Evolutionary conservation across 2,329 filamentous ascomycete genomes (phyloP).

Genomic region (Aspergillus ruber): DNA sequence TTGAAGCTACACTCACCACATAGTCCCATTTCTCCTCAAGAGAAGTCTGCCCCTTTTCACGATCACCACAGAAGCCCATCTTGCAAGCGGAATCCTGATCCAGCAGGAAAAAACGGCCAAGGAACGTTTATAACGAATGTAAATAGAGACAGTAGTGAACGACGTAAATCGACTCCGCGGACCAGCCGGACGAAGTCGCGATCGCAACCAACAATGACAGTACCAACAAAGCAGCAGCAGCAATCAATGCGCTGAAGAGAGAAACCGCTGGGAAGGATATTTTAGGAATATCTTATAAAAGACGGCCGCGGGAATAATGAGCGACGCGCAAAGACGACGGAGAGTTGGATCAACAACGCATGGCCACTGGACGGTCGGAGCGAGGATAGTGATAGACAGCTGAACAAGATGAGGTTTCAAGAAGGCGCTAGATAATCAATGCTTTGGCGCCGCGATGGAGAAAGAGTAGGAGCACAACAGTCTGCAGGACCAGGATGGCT

Average conservation of each 20-base stretch:
- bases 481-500: too few species aligned
- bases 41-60: constrained; percentile 58
- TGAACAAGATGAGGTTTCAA: background rate
- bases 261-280: background rate
- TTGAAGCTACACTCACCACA: constrained; percentile 54
- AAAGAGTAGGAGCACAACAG: too few species aligned
- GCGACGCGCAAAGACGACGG: background rate
- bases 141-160: constrained; percentile 3
- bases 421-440: too few species aligned
- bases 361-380: background rate
- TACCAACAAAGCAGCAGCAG: background rate
- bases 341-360: background rate
- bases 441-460: too few species aligned
- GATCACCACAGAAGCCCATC: constrained; percentile 62
- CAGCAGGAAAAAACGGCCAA: constrained; percentile 18
- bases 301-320: background rate
- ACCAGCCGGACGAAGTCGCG: constrained; percentile 29
- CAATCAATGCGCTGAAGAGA: constrained; percentile 1
- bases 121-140: background rate
- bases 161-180: constrained; percentile 22
- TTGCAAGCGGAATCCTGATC: constrained; percentile 25
- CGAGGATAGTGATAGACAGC: background rate
- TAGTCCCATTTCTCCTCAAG: constrained; percentile 94
- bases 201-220: constrained; percentile 4
- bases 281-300: background rate